These are phyloP conservation scores for Fusarium torulosum DNA, from an alignment of 2,329 filamentous ascomycete genomes.

Conservation along the genomic window DNA sequence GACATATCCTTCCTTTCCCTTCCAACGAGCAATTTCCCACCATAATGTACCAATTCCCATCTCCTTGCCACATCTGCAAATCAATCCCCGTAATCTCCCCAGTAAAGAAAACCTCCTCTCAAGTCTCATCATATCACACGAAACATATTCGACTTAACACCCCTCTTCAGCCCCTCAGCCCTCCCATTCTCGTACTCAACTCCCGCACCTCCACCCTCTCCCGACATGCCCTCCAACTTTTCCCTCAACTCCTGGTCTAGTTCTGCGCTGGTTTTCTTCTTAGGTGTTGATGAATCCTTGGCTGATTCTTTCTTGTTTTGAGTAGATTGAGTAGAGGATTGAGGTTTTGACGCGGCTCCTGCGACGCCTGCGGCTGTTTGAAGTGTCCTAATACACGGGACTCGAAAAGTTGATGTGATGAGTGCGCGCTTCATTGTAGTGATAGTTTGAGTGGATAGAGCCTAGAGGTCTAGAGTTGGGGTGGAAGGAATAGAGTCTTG, in stretches of 20 bases:
- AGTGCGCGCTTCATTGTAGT: slow-evolving; percentile 13
- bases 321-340: background rate
- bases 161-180: slow-evolving; percentile 77
- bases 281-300: background rate
- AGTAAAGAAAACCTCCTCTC: too few relatives aligned
- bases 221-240: slow-evolving; percentile 75
- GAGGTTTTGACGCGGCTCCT: fast-evolving
- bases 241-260: slow-evolving; percentile 74
- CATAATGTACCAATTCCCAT: too few relatives aligned
- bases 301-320: background rate
- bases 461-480: background rate
- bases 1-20: too few relatives aligned
- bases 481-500: background rate
- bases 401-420: fast-evolving
- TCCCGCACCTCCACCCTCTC: slow-evolving; percentile 77
- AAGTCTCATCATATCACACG: slow-evolving; percentile 64
- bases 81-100: background rate
- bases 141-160: slow-evolving; percentile 84
- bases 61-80: background rate
- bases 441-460: fast-evolving
- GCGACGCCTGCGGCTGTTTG: background rate
- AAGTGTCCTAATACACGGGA: fast-evolving
- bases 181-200: slow-evolving; percentile 82
- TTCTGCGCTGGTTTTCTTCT: slow-evolving; percentile 69
- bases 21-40: too few relatives aligned